Conservation (phyloP, 345 rosid species). For the Mallotus nudiflorus region DNA sequence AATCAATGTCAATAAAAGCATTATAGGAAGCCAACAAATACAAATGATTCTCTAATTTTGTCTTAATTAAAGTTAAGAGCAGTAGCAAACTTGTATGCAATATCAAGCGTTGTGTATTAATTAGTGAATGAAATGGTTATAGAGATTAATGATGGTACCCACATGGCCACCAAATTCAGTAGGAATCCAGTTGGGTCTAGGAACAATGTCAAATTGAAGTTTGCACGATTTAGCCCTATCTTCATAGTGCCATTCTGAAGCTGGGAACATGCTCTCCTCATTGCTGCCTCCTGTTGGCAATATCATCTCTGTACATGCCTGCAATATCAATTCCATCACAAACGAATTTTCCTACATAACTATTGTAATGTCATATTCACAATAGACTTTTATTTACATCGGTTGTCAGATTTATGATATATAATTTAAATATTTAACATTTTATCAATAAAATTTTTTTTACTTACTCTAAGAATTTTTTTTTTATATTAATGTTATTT, state of each 20-base stretch:
- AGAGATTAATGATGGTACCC: conserved; percentile 19
- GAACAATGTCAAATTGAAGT: conserved; percentile 16
- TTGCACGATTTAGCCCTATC: conserved; percentile 21
- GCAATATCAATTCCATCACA: neutral
- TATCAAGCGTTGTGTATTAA: no score
- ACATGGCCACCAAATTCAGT: conserved; percentile 60
- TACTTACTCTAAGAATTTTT: no score
- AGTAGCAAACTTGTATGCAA: neutral
- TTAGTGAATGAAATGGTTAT: neutral
- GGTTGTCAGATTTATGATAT: no score
- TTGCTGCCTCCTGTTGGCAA: conserved; percentile 40
- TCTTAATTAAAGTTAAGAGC: no score
- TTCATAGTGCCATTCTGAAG: conserved; percentile 27
- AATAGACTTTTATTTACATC: no score
- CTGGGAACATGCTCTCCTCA: conserved; percentile 51
- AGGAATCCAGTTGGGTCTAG: conserved; percentile 53
- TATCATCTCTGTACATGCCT: conserved; percentile 76
- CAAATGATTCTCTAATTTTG: neutral
- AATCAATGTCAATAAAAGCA: neutral
- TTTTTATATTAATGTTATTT: no score
- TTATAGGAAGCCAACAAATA: neutral
- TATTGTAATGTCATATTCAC: no score
- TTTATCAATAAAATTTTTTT: no score
- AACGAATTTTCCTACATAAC: no score
- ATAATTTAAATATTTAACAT: no score